Evolutionary conservation across 129 eudicot species (phyloP).

Genomic region (Artemisia tridentata): DNA sequence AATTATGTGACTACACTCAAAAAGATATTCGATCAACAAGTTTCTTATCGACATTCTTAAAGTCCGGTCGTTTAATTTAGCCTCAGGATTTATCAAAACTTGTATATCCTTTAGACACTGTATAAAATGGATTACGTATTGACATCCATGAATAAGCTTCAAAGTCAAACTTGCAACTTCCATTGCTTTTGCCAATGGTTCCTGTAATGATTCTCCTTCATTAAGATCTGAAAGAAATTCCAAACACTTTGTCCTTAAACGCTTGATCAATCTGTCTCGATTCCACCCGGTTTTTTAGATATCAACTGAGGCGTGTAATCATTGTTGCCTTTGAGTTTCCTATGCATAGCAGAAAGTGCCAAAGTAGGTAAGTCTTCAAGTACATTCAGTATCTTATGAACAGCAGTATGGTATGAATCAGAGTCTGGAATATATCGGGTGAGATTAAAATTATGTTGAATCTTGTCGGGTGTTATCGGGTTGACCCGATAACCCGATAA

Average conservation of each 20-base stretch:
- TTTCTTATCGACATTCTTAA: constrained; percentile 38
- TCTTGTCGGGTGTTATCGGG: too few relatives aligned
- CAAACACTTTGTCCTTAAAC: constrained; percentile 38
- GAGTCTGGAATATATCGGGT: constrained; percentile 29
- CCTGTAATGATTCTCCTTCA: constrained; percentile 42
- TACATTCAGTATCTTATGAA: constrained; percentile 41
- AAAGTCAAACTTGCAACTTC: constrained; percentile 53
- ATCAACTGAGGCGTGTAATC: constrained; percentile 46
- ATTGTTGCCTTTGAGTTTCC: constrained; percentile 52
- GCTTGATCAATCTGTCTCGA: constrained; percentile 25
- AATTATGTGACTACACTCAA: constrained; percentile 80
- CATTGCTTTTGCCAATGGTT: constrained; percentile 55
- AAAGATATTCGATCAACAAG: constrained; percentile 63
- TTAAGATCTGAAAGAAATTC: constrained; percentile 38
- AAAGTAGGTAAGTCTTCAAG: constrained; percentile 50
- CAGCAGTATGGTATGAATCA: constrained; percentile 46
- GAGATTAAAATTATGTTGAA: too few relatives aligned
- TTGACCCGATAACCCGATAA: too few relatives aligned
- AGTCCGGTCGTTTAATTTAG: constrained; percentile 29
- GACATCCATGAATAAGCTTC: constrained; percentile 41
- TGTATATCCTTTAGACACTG: constrained; percentile 40
- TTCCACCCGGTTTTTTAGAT: constrained; percentile 30
- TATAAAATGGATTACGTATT: constrained; percentile 31
- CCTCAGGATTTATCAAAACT: constrained; percentile 42
- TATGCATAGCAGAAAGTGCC: constrained; percentile 53